Conservation (phyloP, 148 eudicot genomes). For the Vaccinium darrowii region DNA sequence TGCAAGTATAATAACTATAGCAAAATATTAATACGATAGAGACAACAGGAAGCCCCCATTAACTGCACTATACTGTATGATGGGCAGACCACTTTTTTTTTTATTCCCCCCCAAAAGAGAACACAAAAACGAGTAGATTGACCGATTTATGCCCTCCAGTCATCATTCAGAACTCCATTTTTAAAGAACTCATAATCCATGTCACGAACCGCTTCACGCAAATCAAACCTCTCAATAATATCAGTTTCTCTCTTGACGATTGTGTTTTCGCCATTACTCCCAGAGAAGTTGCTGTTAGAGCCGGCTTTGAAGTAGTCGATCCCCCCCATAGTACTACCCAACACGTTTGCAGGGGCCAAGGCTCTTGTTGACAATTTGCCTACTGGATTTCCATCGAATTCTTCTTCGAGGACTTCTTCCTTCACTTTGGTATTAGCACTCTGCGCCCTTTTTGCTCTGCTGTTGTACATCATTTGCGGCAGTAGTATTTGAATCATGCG, state of each 20-base stretch:
- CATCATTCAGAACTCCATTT: slow-evolving; percentile 12
- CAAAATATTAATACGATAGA: background rate
- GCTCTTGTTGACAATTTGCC: background rate
- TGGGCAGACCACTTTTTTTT: background rate
- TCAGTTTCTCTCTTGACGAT: slow-evolving; percentile 4
- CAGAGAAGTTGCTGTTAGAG: slow-evolving; percentile 8
- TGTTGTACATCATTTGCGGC: slow-evolving; percentile 24
- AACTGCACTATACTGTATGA: background rate
- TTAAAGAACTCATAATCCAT: slow-evolving; percentile 18
- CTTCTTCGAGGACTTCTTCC: slow-evolving; percentile 5
- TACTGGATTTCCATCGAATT: background rate
- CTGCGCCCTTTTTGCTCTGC: slow-evolving; percentile 9
- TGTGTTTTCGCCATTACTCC: background rate
- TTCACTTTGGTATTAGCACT: slow-evolving; percentile 9
- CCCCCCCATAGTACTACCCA: background rate
- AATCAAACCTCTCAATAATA: background rate
- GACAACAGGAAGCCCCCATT: background rate
- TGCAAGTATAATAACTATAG: background rate
- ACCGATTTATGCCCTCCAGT: slow-evolving; percentile 2
- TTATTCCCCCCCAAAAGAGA: background rate
- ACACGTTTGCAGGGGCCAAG: background rate
- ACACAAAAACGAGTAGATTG: background rate
- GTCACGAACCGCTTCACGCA: slow-evolving; percentile 14
- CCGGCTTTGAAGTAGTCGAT: slow-evolving; percentile 9
- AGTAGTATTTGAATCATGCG: slow-evolving; percentile 14